Evolutionary conservation across 2,329 filamentous ascomycete genomes (phyloP).

Genomic region (Diaporthe caulivora): DNA sequence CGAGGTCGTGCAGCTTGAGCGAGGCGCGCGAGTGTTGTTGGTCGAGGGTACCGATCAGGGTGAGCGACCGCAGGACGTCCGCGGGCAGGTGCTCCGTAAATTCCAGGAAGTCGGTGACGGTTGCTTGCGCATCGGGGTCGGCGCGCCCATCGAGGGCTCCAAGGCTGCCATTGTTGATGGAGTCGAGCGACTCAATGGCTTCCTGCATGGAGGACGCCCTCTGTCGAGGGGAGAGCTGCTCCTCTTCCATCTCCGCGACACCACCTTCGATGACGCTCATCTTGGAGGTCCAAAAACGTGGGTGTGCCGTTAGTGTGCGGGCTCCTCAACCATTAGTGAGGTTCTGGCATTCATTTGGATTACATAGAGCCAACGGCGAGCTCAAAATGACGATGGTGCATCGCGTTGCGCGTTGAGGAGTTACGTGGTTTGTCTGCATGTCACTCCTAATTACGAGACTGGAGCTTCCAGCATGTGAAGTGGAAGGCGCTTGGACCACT

Average conservation of each 20-base stretch:
- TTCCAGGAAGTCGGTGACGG: conserved; percentile 78
- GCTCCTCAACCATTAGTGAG: not conserved
- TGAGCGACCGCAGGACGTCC: conserved; percentile 75
- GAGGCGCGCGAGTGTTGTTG: conserved; percentile 69
- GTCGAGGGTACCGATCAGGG: conserved; percentile 75
- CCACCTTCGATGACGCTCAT: conserved; percentile 42
- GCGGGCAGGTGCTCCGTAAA: conserved; percentile 78
- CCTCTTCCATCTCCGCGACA: conserved; percentile 45
- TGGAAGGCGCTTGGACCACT: conserved; percentile 4
- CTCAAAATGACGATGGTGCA: conserved; percentile 10
- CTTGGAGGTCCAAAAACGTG: not conserved
- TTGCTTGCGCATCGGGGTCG: conserved; percentile 76
- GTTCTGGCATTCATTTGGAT: not conserved
- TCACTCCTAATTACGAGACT: not conserved
- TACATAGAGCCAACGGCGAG: conserved; percentile 11
- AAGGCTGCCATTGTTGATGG: conserved; percentile 52
- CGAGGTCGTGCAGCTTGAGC: conserved; percentile 66
- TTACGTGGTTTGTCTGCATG: not conserved
- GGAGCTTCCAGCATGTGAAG: conserved; percentile 18
- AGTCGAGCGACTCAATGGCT: conserved; percentile 47
- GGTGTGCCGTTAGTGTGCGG: not conserved
- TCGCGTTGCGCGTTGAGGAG: conserved; percentile 27
- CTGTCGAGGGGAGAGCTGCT: conserved; percentile 52
- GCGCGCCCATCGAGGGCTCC: conserved; percentile 64
- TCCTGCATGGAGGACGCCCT: conserved; percentile 49